Percentiles rank a stretch among this genome's conserved stretches.
These are phyloP conservation scores for Protomyces inouyei DNA, from an alignment of 1,139 yeast genomes.

Conservation along the genomic window DNA sequence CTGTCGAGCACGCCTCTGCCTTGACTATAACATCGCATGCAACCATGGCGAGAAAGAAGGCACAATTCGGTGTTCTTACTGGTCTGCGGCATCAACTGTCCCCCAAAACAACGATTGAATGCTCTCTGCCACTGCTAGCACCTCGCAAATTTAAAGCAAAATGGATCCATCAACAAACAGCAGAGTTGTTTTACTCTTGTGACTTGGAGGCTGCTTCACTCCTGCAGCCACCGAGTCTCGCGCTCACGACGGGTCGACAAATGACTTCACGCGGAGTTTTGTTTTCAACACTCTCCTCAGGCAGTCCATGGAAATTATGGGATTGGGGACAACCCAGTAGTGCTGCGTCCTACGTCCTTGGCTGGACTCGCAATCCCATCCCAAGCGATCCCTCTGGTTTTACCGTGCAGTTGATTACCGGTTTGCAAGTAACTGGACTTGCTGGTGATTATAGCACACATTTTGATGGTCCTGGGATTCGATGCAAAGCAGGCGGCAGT, in stretches of 20 bases:
- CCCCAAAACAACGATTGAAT: conserved; percentile 21
- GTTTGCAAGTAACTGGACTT: conserved; percentile 19
- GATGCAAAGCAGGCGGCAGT: conserved; percentile 21
- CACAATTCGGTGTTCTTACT: conserved; percentile 24
- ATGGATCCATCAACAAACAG: conserved; percentile 17
- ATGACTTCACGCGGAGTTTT: conserved; percentile 24
- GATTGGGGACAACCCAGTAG: conserved; percentile 17
- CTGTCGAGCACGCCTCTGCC: conserved; percentile 3
- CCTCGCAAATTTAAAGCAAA: conserved; percentile 23
- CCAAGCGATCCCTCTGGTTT: conserved; percentile 16
- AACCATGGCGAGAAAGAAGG: conserved; percentile 13
- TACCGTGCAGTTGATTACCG: conserved; percentile 25
- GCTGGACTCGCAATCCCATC: conserved; percentile 14
- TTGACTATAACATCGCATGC: conserved; percentile 24
- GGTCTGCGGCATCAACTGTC: conserved; percentile 20
- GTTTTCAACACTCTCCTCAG: conserved; percentile 19
- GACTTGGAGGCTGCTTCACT: conserved; percentile 10
- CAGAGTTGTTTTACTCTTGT: conserved; percentile 14
- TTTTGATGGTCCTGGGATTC: conserved; percentile 9
- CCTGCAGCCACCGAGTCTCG: conserved; percentile 22
- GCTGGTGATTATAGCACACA: conserved; percentile 21
- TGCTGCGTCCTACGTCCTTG: conserved; percentile 22
- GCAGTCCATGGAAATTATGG: conserved; percentile 21
- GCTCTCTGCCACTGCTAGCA: conserved; percentile 4
- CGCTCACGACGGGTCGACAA: conserved; percentile 21